phyloP scores from a whole-genome alignment of 805 yeast species.

The Nakazawaea sp. region DNA sequence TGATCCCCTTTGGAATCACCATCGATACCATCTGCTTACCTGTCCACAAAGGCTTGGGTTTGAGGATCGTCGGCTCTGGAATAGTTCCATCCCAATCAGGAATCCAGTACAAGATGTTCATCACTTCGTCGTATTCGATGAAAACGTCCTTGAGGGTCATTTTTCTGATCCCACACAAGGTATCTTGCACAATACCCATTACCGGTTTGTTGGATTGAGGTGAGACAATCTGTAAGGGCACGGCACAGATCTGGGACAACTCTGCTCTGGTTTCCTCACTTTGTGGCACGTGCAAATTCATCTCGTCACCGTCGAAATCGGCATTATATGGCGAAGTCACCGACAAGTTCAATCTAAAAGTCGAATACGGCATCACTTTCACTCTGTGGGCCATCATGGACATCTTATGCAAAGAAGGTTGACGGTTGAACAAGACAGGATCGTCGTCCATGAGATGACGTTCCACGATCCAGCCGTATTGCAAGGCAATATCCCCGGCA shows the following conservation, averaged over 20 bases:
- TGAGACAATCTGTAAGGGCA: conserved; percentile 94
- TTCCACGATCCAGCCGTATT: conserved; percentile 99
- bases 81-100: conserved; percentile 98
- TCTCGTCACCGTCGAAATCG: conserved; percentile 99
- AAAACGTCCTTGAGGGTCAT: conserved; percentile 88
- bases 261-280: conserved; percentile 98
- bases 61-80: conserved; percentile 89
- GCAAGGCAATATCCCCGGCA: conserved; percentile 96
- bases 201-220: conserved; percentile 99
- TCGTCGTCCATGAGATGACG: conserved; percentile 97
- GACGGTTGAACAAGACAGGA: conserved; percentile 97
- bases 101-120: conserved; percentile 96
- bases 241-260: conserved; percentile 90
- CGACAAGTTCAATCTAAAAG: conserved; percentile 92
- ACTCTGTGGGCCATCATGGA: conserved; percentile 99
- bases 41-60: conserved; percentile 95
- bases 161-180: conserved; percentile 94
- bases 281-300: conserved; percentile 99
- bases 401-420: conserved; percentile 98
- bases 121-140: conserved; percentile 86
- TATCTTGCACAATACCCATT: conserved; percentile 99
- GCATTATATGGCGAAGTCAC: conserved; percentile 99
- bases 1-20: conserved; percentile 95
- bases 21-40: conserved; percentile 92
- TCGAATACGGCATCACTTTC: conserved; percentile 97